Evolutionary conservation across 2,329 filamentous ascomycete genomes (phyloP).

Genomic region (Bipolaris sorokiniana): DNA sequence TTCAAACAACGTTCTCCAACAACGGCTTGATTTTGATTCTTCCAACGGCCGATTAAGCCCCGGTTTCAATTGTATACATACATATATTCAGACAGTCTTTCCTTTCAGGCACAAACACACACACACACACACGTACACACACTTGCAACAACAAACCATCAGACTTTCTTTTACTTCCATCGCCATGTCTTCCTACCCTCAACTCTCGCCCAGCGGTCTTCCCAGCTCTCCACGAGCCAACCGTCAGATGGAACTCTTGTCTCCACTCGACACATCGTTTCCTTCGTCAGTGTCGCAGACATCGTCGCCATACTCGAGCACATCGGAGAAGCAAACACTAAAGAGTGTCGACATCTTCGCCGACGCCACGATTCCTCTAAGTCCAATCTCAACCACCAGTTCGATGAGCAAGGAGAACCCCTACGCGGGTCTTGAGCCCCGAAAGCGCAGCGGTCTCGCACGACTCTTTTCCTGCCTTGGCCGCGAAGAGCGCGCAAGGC

Average conservation of each 20-base stretch:
- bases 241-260: conserved; percentile 26
- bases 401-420: conserved; percentile 22
- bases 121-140: background rate
- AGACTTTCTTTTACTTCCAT: background rate
- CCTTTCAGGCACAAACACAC: background rate
- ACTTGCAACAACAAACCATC: background rate
- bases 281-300: conserved; percentile 11
- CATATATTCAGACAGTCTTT: conserved; percentile 17
- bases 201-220: conserved; percentile 28
- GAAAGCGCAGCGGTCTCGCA: conserved; percentile 39
- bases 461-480: conserved; percentile 46
- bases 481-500: conserved; percentile 37
- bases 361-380: conserved; percentile 45
- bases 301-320: conserved; percentile 24
- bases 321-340: conserved; percentile 23
- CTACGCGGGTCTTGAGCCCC: conserved; percentile 36
- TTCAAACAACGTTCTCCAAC: conserved; percentile 26
- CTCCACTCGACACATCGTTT: conserved; percentile 32
- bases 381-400: conserved; percentile 31
- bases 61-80: conserved; percentile 5
- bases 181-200: conserved; percentile 26
- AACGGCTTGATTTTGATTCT: conserved; percentile 11
- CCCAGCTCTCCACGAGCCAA: conserved; percentile 33
- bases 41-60: conserved; percentile 12
- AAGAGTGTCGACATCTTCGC: conserved; percentile 38